A percentile compares a stretch with the other conserved stretches of the same genome.
phyloP scores from a whole-genome alignment of 2,329 filamentous ascomycete species.

The Tolypocladium cylindrosporum region DNA sequence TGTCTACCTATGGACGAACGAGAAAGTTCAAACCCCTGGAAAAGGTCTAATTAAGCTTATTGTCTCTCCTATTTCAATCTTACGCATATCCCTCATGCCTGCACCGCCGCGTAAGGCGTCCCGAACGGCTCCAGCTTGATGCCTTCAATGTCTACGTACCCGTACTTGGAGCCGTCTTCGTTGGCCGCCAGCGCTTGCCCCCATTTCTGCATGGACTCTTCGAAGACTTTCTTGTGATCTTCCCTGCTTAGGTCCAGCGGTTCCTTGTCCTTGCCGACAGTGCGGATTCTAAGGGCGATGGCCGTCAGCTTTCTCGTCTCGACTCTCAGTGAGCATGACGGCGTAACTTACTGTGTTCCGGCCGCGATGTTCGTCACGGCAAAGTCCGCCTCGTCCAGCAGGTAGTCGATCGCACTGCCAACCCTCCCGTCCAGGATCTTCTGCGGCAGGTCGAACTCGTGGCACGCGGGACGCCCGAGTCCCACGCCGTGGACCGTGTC shows the following conservation, averaged over 20 bases:
- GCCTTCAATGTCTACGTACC: conserved; percentile 20
- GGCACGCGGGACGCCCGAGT: conserved; percentile 29
- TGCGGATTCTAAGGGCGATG: conserved; percentile 13
- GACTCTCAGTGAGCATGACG: neutral
- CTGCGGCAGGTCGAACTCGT: conserved; percentile 15
- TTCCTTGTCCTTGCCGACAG: conserved; percentile 30
- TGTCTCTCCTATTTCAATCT: too few relatives aligned
- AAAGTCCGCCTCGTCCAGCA: conserved; percentile 42
- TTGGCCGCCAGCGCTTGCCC: conserved; percentile 17
- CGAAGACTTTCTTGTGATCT: conserved; percentile 18
- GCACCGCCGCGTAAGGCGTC: conserved; percentile 9
- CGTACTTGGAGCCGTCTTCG: conserved; percentile 18
- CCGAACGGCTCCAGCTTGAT: conserved; percentile 22
- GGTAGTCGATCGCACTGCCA: conserved; percentile 34
- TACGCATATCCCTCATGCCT: neutral
- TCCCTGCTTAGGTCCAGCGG: conserved; percentile 47
- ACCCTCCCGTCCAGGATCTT: conserved; percentile 18
- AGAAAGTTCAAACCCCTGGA: neutral
- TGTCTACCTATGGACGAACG: too few relatives aligned
- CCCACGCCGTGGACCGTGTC: conserved; percentile 50
- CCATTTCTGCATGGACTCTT: conserved; percentile 19
- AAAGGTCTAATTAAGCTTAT: too few relatives aligned
- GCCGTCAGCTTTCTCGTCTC: neutral
- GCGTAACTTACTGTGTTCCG: conserved; percentile 19
- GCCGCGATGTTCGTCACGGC: conserved; percentile 18